Evolutionary conservation across 768 basidiomycete species (phyloP).

Genomic region (Agrocybe praecox): DNA sequence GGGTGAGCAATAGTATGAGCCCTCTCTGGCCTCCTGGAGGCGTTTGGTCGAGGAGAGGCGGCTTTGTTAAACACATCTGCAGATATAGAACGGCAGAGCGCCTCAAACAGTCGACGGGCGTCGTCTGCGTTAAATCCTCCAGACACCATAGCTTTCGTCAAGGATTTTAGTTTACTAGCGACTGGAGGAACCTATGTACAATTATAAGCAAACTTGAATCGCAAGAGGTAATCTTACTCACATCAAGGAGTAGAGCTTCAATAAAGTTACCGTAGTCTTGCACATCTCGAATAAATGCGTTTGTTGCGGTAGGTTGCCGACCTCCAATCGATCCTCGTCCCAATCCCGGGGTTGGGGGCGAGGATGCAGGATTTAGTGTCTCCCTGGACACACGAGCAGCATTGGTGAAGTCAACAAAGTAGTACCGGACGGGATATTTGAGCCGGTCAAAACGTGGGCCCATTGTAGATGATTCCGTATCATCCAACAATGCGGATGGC

Average conservation of each 20-base stretch:
- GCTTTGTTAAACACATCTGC: conserved; percentile 38
- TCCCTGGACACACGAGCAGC: conserved; percentile 18
- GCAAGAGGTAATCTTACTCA: conserved; percentile 18
- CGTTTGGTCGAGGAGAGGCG: conserved; percentile 1
- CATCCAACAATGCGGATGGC: conserved; percentile 9
- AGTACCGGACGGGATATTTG: conserved; percentile 40
- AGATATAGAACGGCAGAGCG: conserved; percentile 46
- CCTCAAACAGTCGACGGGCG: conserved; percentile 50
- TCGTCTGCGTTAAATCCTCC: conserved; percentile 54
- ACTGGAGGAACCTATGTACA: conserved; percentile 40
- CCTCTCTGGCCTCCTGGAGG: not conserved
- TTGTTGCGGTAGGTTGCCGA: not conserved
- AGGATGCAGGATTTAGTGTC: conserved; percentile 13
- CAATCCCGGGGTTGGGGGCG: conserved; percentile 10
- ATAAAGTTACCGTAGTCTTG: conserved; percentile 42
- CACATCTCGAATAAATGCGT: conserved; percentile 39
- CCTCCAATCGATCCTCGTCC: not conserved
- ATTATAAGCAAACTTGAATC: not conserved
- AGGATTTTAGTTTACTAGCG: conserved; percentile 39
- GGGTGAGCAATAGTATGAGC: conserved; percentile 11
- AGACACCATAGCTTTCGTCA: conserved; percentile 49
- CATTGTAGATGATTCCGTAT: not conserved
- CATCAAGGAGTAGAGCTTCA: conserved; percentile 34
- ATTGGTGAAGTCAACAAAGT: conserved; percentile 30
- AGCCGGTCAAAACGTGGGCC: conserved; percentile 35